phyloP scores from a whole-genome alignment of 2,329 filamentous ascomycete genomes.

The Fusarium anthophilum region DNA sequence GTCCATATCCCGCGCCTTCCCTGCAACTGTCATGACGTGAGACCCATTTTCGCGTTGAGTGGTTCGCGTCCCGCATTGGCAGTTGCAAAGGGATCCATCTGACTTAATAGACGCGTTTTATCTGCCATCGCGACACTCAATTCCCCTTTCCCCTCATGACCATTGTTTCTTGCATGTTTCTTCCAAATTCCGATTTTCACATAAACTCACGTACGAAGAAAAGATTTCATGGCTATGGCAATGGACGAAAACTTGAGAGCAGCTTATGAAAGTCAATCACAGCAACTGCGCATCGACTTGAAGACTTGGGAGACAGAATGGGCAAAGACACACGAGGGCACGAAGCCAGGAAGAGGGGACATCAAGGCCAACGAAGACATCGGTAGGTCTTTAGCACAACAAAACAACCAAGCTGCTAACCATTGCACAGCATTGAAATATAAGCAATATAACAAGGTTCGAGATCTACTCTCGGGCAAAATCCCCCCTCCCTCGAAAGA shows the following conservation, averaged over 20 bases:
- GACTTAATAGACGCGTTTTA: conserved; percentile 25
- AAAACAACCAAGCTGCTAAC: background rate
- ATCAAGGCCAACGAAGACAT: conserved; percentile 79
- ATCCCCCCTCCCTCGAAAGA: conserved; percentile 52
- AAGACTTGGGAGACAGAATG: conserved; percentile 80
- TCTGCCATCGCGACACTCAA: conserved; percentile 28
- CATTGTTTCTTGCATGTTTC: background rate
- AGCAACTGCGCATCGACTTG: conserved; percentile 71
- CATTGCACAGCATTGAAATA: conserved; percentile 71
- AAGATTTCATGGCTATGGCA: background rate
- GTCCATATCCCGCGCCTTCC: background rate
- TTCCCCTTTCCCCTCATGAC: conserved; percentile 12
- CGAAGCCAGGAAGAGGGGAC: conserved; percentile 76
- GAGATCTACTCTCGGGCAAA: conserved; percentile 67
- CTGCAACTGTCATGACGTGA: conserved; percentile 33
- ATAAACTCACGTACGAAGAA: background rate
- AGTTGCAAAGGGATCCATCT: background rate
- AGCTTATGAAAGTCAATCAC: conserved; percentile 60
- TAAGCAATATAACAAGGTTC: conserved; percentile 76
- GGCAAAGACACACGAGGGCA: conserved; percentile 67
- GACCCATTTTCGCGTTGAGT: conserved; percentile 37
- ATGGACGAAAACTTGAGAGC: conserved; percentile 60
- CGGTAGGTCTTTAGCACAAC: conserved; percentile 58
- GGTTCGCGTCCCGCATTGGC: conserved; percentile 34
- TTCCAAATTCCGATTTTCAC: background rate